Conservation (phyloP, 2,329 filamentous ascomycete species). For the Pleoardoris graminearum region DNA sequence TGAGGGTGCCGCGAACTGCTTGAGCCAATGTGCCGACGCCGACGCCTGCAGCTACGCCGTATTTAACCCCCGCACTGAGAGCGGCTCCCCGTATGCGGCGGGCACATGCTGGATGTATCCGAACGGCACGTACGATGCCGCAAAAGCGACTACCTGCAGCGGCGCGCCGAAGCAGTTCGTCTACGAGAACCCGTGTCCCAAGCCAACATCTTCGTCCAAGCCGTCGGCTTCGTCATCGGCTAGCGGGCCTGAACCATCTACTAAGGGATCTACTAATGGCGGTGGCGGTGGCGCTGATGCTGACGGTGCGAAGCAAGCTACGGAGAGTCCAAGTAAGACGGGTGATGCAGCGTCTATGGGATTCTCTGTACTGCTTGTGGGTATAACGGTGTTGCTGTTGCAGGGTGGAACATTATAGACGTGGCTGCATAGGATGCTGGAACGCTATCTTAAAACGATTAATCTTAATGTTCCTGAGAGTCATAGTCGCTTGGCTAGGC, state of each 20-base stretch:
- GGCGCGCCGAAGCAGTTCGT: constrained; percentile 7
- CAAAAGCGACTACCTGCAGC: not conserved
- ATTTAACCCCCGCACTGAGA: not conserved
- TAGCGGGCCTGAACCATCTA: not conserved
- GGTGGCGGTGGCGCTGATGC: not conserved
- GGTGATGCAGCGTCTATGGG: not conserved
- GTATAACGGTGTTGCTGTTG: not conserved
- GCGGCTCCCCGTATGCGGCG: not conserved
- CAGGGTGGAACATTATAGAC: not conserved
- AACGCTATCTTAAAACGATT: not conserved
- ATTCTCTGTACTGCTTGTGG: not conserved
- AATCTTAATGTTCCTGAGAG: no score
- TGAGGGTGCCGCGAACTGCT: constrained; percentile 1
- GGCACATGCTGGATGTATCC: constrained; percentile 11
- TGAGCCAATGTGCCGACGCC: constrained; percentile 2
- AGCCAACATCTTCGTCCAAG: not conserved
- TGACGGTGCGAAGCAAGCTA: not conserved
- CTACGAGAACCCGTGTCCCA: constrained; percentile 8
- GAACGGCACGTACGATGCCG: constrained; percentile 9
- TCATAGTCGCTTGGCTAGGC: no score
- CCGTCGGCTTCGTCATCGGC: not conserved
- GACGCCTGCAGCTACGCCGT: constrained; percentile 4
- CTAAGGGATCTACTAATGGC: not conserved
- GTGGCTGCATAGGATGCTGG: not conserved
- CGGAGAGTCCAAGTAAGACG: not conserved